A percentile compares a stretch with the other conserved stretches of the same genome.
phyloP scores from a whole-genome alignment of 176 grass and related monocot species.

The Oryza officinalis region DNA sequence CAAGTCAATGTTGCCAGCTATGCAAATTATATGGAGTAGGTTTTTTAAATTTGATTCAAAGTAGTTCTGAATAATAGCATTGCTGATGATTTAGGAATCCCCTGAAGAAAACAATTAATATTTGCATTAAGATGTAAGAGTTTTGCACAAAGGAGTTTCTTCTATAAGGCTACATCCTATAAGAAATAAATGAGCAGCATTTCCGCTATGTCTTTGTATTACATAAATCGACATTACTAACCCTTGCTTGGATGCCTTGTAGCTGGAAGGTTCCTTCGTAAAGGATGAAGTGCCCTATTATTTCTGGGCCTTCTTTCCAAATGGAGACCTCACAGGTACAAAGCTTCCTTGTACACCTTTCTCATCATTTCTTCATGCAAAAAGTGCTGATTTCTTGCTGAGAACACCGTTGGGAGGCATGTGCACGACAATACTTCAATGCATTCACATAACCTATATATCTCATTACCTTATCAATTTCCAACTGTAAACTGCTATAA shows the following conservation, averaged over 20 bases:
- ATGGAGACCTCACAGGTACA: constrained; percentile 76
- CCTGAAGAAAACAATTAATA: not conserved
- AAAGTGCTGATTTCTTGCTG: not conserved
- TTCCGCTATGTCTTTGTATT: not conserved
- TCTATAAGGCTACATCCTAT: not conserved
- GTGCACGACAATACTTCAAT: not conserved
- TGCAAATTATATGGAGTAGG: not conserved
- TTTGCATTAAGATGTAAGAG: not conserved
- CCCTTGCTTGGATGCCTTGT: constrained; percentile 32
- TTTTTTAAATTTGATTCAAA: not conserved
- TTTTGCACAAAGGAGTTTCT: too few species aligned
- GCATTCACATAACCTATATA: not conserved
- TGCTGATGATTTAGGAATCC: not conserved
- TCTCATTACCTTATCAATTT: not conserved
- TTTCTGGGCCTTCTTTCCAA: constrained; percentile 93
- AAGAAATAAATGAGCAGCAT: not conserved
- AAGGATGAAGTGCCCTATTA: constrained; percentile 71
- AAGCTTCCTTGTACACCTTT: not conserved
- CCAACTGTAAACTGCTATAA: not conserved
- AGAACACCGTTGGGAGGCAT: not conserved
- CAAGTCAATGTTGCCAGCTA: not conserved
- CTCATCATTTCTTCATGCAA: not conserved
- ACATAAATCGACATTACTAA: not conserved
- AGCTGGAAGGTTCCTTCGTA: constrained; percentile 86
- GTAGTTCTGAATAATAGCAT: not conserved